Conservation (phyloP, 805 yeast species). For the Lipomyces spencermartinsiae region DNA sequence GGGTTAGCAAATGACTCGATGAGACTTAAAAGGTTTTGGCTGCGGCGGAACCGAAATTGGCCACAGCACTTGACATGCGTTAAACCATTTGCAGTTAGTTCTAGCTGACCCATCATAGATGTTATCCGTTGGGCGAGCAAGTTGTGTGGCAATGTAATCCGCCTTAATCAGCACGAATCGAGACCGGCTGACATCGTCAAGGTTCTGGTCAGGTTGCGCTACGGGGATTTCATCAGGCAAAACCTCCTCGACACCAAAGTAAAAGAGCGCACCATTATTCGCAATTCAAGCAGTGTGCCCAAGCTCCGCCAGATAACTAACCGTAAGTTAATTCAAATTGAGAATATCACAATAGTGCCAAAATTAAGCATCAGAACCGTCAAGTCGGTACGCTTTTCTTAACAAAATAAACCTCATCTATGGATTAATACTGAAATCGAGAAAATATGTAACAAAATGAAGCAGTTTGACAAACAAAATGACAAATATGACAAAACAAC, state of each 20-base stretch:
- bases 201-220: too few species aligned
- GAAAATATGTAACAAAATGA: slow-evolving; percentile 4
- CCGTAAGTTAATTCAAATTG: too few species aligned
- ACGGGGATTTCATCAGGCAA: too few species aligned
- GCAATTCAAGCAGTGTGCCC: not conserved
- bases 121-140: too few species aligned
- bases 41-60: not conserved
- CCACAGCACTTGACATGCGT: not conserved
- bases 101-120: too few species aligned
- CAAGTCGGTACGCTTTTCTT: not conserved
- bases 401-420: not conserved
- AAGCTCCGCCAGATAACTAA: not conserved
- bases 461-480: not conserved
- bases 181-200: not conserved
- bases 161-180: not conserved
- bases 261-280: too few species aligned
- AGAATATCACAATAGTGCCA: not conserved
- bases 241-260: too few species aligned
- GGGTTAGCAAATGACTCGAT: not conserved
- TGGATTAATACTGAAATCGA: not conserved
- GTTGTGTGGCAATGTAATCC: not conserved
- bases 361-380: not conserved
- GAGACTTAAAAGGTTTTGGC: not conserved
- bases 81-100: too few species aligned
- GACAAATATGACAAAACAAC: not conserved